These are phyloP conservation scores for Closterium sp. DNA, from an alignment of 139 green algal species.

Conservation along the genomic window DNA sequence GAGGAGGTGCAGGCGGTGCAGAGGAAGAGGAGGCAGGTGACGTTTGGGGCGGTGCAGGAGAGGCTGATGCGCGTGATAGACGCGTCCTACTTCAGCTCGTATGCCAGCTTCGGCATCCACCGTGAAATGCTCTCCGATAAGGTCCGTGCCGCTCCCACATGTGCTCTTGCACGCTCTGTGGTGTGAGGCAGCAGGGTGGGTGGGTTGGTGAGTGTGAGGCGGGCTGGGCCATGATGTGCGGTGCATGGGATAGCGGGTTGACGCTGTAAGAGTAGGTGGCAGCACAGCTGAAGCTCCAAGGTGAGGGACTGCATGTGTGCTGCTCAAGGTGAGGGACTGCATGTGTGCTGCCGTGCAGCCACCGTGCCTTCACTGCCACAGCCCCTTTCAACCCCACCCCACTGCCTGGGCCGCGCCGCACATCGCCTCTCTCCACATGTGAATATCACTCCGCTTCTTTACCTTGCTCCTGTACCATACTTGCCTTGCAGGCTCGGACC, in stretches of 20 bases:
- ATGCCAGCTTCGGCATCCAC: constrained; percentile 88
- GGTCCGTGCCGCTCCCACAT: constrained; percentile 51
- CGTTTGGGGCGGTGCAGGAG: constrained; percentile 37
- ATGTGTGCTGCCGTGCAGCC: too few relatives aligned
- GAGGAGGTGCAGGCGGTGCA: constrained; percentile 8
- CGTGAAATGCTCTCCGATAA: constrained; percentile 90
- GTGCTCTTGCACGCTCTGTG: constrained; percentile 43
- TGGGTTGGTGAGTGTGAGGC: too few relatives aligned
- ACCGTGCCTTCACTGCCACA: too few relatives aligned
- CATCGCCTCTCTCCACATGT: too few relatives aligned
- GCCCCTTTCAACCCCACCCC: too few relatives aligned
- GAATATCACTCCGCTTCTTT: not conserved
- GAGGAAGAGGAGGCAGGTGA: constrained; percentile 28
- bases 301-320: too few relatives aligned
- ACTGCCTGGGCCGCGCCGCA: too few relatives aligned
- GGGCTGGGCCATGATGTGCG: not conserved
- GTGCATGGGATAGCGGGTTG: too few relatives aligned
- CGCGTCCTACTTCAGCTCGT: constrained; percentile 56
- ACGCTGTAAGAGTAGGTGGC: not conserved
- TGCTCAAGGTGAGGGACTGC: too few relatives aligned
- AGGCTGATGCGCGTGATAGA: constrained; percentile 13
- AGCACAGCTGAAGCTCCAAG: not conserved
- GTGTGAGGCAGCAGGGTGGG: not conserved
- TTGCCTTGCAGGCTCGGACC: constrained; percentile 71
- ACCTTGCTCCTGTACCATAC: not conserved